Evolutionary conservation across 2,329 filamentous ascomycete genomes (phyloP).

Genomic region (Talaromyces islandicus): DNA sequence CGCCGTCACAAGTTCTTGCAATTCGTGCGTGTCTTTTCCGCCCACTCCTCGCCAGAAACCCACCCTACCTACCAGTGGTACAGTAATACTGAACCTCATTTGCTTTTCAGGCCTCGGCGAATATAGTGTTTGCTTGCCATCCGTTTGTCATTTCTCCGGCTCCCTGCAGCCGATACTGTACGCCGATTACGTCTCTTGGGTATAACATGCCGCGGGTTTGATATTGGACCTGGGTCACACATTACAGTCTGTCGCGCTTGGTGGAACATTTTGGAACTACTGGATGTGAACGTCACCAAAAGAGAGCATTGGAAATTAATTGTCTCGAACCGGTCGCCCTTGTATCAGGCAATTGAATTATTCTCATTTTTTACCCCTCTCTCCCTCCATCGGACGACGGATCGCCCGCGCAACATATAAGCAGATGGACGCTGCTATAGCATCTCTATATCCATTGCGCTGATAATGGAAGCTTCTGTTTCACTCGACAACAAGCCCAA

Average conservation of each 20-base stretch:
- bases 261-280: neutral
- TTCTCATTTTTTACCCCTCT: neutral
- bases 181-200: neutral
- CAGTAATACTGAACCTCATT: neutral
- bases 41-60: neutral
- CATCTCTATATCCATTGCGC: slow-evolving; percentile 14
- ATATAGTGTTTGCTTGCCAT: neutral
- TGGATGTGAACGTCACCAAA: neutral
- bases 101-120: neutral
- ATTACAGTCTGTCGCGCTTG: neutral
- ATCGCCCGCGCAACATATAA: neutral
- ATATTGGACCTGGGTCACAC: neutral
- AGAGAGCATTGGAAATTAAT: neutral
- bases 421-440: slow-evolving; percentile 15
- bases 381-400: neutral
- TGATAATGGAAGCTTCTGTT: slow-evolving; percentile 20
- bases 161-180: neutral
- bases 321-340: neutral
- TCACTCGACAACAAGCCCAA: slow-evolving; percentile 22
- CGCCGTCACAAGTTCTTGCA: neutral
- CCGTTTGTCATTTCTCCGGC: neutral
- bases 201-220: neutral
- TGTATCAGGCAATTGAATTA: neutral
- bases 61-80: neutral
- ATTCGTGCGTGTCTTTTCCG: neutral